Evolutionary conservation across 495 filamentous ascomycete species (phyloP).

Genomic region (Thermochaetoides thermophila): DNA sequence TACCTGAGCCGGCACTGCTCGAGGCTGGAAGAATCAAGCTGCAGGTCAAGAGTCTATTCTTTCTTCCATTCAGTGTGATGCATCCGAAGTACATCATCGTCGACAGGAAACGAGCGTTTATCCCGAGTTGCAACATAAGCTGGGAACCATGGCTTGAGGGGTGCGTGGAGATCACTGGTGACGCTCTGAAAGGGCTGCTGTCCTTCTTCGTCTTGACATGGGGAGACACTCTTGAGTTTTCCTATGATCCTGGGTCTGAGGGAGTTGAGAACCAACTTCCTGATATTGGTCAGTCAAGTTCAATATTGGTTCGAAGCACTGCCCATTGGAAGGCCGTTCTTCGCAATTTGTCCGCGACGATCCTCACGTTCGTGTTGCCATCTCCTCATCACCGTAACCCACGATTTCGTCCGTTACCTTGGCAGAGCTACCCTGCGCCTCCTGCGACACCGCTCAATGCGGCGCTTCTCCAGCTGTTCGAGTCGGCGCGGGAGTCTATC

Average conservation of each 20-base stretch:
- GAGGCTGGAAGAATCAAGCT: slow-evolving; percentile 40
- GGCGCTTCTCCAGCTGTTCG: slow-evolving; percentile 40
- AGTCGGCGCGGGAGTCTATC: slow-evolving; percentile 35
- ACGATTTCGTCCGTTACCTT: slow-evolving; percentile 30
- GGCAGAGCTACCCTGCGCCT: slow-evolving; percentile 24
- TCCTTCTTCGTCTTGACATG: slow-evolving; percentile 48
- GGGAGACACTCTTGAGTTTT: slow-evolving; percentile 10
- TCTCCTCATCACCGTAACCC: slow-evolving; percentile 55
- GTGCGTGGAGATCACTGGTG: slow-evolving; percentile 44
- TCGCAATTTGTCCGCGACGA: background rate
- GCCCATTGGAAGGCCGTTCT: slow-evolving; percentile 6
- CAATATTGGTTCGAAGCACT: slow-evolving; percentile 6
- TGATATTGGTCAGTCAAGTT: background rate
- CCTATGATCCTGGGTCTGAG: background rate
- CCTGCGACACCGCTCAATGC: slow-evolving; percentile 54
- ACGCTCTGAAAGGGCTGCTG: slow-evolving; percentile 37
- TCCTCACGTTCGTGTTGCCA: slow-evolving; percentile 46
- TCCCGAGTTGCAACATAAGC: slow-evolving; percentile 62
- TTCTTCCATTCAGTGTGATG: slow-evolving; percentile 60
- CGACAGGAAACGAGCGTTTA: slow-evolving; percentile 42
- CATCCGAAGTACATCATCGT: slow-evolving; percentile 64
- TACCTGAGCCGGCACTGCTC: slow-evolving; percentile 39
- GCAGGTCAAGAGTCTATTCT: slow-evolving; percentile 53
- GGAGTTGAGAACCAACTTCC: background rate
- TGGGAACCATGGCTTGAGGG: slow-evolving; percentile 67